A percentile compares a stretch with the other conserved stretches of the same genome.
Conservation (phyloP, 2,329 filamentous ascomycete species). For the Elsinoe fawcettii region DNA sequence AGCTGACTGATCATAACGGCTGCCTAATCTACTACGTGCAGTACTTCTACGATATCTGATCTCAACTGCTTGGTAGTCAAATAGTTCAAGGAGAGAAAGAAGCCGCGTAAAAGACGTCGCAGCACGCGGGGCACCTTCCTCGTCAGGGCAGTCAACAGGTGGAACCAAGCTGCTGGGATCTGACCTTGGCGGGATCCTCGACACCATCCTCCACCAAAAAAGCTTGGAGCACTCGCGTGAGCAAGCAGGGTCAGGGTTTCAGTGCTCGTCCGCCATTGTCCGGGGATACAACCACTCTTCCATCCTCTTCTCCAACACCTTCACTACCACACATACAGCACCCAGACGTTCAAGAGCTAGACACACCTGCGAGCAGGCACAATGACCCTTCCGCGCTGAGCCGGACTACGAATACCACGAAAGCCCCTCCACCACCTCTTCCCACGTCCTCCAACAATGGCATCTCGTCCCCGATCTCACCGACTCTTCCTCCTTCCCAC, state of each 20-base stretch:
- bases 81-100: not conserved
- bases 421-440: not conserved
- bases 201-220: not conserved
- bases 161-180: not conserved
- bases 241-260: not conserved
- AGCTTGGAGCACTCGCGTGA: constrained; percentile 5
- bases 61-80: too few relatives aligned
- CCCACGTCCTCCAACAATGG: not conserved
- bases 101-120: not conserved
- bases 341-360: not conserved
- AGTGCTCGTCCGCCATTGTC: not conserved
- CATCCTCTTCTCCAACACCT: not conserved
- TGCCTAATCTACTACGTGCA: not conserved
- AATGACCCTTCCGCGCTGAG: constrained; percentile 13
- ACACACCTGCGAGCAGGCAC: not conserved
- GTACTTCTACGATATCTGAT: not conserved
- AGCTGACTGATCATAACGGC: constrained; percentile 5
- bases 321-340: not conserved
- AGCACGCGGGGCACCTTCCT: not conserved
- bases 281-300: not conserved
- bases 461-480: not conserved
- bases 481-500: not conserved
- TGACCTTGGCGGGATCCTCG: not conserved
- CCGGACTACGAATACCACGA: not conserved
- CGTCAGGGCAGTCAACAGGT: not conserved